phyloP scores from a whole-genome alignment of 2,329 filamentous ascomycete species.

The Aspergillus piperis region DNA sequence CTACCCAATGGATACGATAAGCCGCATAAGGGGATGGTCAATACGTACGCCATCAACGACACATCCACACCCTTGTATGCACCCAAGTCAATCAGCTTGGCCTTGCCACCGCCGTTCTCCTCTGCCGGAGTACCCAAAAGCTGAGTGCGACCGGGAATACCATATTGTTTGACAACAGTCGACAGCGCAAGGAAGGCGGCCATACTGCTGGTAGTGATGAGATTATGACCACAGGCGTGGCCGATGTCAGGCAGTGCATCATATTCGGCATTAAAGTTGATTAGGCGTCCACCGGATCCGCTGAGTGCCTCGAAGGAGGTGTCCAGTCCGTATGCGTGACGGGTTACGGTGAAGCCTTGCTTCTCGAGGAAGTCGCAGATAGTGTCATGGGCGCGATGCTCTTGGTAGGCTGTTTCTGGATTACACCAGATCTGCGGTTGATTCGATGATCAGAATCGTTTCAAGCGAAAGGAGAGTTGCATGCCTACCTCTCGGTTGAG shows the following conservation, averaged over 20 bases:
- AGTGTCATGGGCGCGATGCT: slow-evolving; percentile 54
- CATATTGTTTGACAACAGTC: slow-evolving; percentile 44
- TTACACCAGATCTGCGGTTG: slow-evolving; percentile 46
- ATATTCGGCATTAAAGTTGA: slow-evolving; percentile 48
- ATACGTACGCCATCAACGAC: slow-evolving; percentile 47
- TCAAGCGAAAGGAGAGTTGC: no score
- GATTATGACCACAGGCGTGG: slow-evolving; percentile 45
- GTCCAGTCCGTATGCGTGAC: slow-evolving; percentile 53
- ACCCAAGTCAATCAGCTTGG: slow-evolving; percentile 46
- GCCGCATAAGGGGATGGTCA: no score
- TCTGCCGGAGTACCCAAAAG: slow-evolving; percentile 44
- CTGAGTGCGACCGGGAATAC: slow-evolving; percentile 40
- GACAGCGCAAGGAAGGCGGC: slow-evolving; percentile 50
- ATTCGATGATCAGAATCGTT: not conserved
- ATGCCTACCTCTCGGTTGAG: slow-evolving; percentile 30
- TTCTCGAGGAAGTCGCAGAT: slow-evolving; percentile 49
- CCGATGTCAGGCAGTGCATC: slow-evolving; percentile 44
- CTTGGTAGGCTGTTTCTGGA: slow-evolving; percentile 56
- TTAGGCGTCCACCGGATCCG: slow-evolving; percentile 42
- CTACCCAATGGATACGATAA: no score
- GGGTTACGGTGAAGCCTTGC: slow-evolving; percentile 50
- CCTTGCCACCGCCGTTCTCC: slow-evolving; percentile 44
- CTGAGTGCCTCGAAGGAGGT: slow-evolving; percentile 55
- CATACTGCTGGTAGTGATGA: slow-evolving; percentile 40
- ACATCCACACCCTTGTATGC: slow-evolving; percentile 44